These are phyloP conservation scores for Phytopythium montanum DNA, from an alignment of 352 stramenopile species.

Conservation along the genomic window DNA sequence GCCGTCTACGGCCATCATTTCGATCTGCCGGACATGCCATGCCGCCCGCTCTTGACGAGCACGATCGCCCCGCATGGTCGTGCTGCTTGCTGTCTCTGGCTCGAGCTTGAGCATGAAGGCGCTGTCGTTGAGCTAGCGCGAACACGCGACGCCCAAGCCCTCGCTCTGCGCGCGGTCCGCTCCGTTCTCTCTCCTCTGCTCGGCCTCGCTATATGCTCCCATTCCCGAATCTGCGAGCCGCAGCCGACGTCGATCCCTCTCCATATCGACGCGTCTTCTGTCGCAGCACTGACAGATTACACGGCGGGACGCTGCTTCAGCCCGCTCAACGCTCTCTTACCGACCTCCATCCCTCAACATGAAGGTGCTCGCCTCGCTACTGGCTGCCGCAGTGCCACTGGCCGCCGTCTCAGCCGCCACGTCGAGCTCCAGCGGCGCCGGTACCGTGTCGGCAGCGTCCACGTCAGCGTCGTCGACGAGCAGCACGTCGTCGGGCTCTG, in stretches of 20 bases:
- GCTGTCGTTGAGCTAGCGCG: too few relatives aligned
- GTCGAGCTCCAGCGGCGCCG: constrained; percentile 21
- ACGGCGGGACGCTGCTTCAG: background rate
- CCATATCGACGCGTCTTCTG: background rate
- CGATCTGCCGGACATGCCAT: background rate
- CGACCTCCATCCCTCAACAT: constrained; percentile 1
- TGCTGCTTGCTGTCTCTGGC: too few relatives aligned
- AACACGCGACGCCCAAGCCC: background rate
- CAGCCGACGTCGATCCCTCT: background rate
- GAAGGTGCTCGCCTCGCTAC: constrained; percentile 27
- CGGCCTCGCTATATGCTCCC: background rate
- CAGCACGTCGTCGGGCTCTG: constrained; percentile 14
- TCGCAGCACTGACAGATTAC: constrained; percentile 2
- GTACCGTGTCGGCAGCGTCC: constrained; percentile 19
- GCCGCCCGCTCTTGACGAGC: background rate
- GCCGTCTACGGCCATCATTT: background rate
- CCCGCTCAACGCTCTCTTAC: background rate
- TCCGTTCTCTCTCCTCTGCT: background rate
- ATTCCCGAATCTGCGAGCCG: constrained; percentile 7
- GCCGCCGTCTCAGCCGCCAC: constrained; percentile 1
- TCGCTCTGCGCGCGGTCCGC: background rate
- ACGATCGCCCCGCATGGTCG: too few relatives aligned
- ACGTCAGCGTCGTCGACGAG: constrained; percentile 8
- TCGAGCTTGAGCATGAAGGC: too few relatives aligned
- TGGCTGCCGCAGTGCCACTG: constrained; percentile 9